Evolutionary conservation across 768 basidiomycete species (phyloP), one percentile per base, ranked within the genome.

Genomic region (Cantharellus anzutake): DNA sequence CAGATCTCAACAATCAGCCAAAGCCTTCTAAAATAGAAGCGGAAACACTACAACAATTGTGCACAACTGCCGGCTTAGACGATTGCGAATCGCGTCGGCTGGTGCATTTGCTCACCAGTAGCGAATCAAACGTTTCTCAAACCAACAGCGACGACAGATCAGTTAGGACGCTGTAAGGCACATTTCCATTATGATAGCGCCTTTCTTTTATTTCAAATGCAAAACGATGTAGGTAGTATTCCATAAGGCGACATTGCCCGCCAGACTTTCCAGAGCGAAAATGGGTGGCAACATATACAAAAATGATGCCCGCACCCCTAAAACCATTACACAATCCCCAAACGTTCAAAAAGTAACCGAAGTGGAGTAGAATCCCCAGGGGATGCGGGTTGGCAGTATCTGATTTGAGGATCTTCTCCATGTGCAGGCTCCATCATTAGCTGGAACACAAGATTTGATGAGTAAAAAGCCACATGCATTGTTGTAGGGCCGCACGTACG

Each of bases 351-450:
- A 39, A 61, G 11, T 5, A 42, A 5, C 57, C 34, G 4, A 7
- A 20, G 40, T 35, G 42, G 56, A 34, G 52, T 59, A 35, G 40
- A 39, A 38, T 42, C 35, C 41, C 34, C 39, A 41, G 39, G n/a
- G 16, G 58, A 20, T 7, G 37, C n/a, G n/a, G 62, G 63, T 20
- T 48, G 29, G 58, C 71, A 72, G 38, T 65, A 65, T 42, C 68
- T 71, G 58, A 73, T 71, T 48, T 67, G 63, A 3, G 75, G 76
- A 5, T 70, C 69, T 5, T 71, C 73, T 4, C 68, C 66, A 4
- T 71, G 68, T 39, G 66, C 67, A 3, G 82, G 80, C 62, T 71
- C 74, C 35, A 80, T 63, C 78, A 87, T 83, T 64, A 86, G 75
- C 80, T 84, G 44, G 11, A 29, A 29, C 20, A 29, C 20, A 29